Base-by-base conservation (phyloP, 768 basidiomycete species). In the Boletus coccyginus region DNA sequence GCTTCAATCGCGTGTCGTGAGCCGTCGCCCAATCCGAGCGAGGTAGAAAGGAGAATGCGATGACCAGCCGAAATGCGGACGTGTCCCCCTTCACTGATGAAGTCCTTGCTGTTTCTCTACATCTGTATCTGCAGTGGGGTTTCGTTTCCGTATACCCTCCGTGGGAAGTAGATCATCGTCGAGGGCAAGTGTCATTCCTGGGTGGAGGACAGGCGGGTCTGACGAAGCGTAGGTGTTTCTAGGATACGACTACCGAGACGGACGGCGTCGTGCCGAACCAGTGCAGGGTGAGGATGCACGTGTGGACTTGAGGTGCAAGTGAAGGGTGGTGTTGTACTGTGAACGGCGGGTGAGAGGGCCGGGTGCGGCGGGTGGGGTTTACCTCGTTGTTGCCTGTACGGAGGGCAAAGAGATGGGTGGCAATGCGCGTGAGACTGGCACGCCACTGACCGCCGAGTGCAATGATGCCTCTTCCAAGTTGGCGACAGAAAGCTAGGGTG, bases 211-310 rank as follows among this genome's bases (percentile, higher is more conserved):
- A 7, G 72, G 70, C 0, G 90, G 90, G 14, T 90, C 79, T 0
- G 92, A 92, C 86, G 87, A 92, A 58, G 85, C 75, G 60, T 89
- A 92, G n/a, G 79, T 0, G 66, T 62, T 21, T 85, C 82, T 1
- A 80, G 76, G 10, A 90, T 70, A 9, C 72, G 72, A 13, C 79
- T 70, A 5, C 83, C 84, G 14, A 91, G 74, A 14, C 82, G 77
- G 24, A 89, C 78, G 4, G 80, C 79, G 61, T 94, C 92, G 62
- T 94, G n/a, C n/a, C 90, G 57, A 94, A 94, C 94, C 94, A 97
- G 59, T 94, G 91, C 0, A 93, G 94, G 0, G 93, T 78, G n/a
- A 97, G 65, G 11, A 93, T 75, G 48, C 79, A 82, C 63, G 94
- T 81, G 10, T 76, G 72, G 0, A 84, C 85, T 46, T 79, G 73